Evolutionary conservation across 345 rosid genomes (phyloP).

Genomic region (Camelina laxa): DNA sequence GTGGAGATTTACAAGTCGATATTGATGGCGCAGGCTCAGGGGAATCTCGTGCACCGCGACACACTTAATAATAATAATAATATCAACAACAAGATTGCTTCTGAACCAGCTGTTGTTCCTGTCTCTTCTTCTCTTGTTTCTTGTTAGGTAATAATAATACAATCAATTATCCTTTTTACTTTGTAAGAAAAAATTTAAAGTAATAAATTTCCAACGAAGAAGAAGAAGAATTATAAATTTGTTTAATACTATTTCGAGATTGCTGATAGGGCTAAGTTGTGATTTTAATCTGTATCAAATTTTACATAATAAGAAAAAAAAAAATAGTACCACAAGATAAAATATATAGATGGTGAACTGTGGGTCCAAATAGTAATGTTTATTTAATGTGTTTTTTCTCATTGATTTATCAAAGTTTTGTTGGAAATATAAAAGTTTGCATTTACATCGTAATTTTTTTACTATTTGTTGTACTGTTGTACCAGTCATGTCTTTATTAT

Average conservation of each 20-base stretch:
- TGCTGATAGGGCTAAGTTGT: slow-evolving; percentile 10
- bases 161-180: background rate
- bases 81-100: slow-evolving; percentile 8
- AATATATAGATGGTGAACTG: slow-evolving; percentile 3
- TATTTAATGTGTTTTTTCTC: background rate
- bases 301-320: background rate
- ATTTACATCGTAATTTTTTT: slow-evolving; percentile 23
- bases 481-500: too few species aligned
- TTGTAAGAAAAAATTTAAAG: too few species aligned
- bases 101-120: slow-evolving; percentile 33
- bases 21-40: slow-evolving; percentile 55
- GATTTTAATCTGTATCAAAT: slow-evolving; percentile 27
- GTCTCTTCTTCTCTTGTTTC: slow-evolving; percentile 18
- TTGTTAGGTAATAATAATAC: slow-evolving; percentile 23
- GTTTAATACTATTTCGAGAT: slow-evolving; percentile 13
- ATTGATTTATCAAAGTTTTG: slow-evolving; percentile 2
- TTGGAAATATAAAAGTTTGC: slow-evolving; percentile 21
- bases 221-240: slow-evolving; percentile 16
- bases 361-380: slow-evolving; percentile 34
- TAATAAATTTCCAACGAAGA: background rate
- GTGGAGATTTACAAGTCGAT: slow-evolving; percentile 74
- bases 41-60: slow-evolving; percentile 55
- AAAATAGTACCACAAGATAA: background rate
- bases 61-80: slow-evolving; percentile 29
- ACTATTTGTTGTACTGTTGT: background rate